Evolutionary conservation across 108 stramenopile species (phyloP), one percentile per base, ranked within the genome.

Genomic region (Pseudonitzschia multistriata): DNA sequence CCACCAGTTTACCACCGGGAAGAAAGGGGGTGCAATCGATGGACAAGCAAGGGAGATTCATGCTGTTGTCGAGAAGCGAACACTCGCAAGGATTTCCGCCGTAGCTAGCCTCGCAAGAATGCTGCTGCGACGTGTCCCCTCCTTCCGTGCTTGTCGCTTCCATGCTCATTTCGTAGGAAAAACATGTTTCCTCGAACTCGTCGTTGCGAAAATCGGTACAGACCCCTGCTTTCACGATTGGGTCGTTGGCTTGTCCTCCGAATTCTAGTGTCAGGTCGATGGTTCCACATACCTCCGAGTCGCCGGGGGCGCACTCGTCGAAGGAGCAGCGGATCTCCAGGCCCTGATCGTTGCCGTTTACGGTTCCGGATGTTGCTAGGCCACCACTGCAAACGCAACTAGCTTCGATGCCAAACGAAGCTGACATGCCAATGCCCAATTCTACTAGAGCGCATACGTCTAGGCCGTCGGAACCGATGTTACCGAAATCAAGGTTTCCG

Each of bases 1-100:
- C 76, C 52, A 77, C 59, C n/a, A n/a, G n/a, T 13, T 25, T 13
- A 33, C 64, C 76, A n/a, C 76, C 76, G 7, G 68, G 70, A 25
- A 75, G 36, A 49, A 60, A 62, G 35, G 62, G 15, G 39, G 67
- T 53, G 40, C 76, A 77, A 40, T 77, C 55, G 27, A 77, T 5
- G n/a, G 33, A 30, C 42, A 70, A 29, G 42, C 76, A 77, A n/a
- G n/a, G n/a, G n/a, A n/a, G n/a, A n/a, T n/a, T n/a, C n/a, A n/a
- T n/a, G 3, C 64, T 54, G 53, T 27, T 27, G 62, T 50, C 31
- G 33, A 70, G 63, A 27, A 77, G 54, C 24, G 36, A 19, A 36
- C 76, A 77, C 1, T 57, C 62, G 45, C 76, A 77, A 22, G 52
- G 47, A 5, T 77, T 47, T 3, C 64, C 69, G 5, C 64, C 76